Evolutionary conservation across 768 basidiomycete species (phyloP), one percentile per base, ranked within the genome.

Genomic region (Leccinum ochraceum): DNA sequence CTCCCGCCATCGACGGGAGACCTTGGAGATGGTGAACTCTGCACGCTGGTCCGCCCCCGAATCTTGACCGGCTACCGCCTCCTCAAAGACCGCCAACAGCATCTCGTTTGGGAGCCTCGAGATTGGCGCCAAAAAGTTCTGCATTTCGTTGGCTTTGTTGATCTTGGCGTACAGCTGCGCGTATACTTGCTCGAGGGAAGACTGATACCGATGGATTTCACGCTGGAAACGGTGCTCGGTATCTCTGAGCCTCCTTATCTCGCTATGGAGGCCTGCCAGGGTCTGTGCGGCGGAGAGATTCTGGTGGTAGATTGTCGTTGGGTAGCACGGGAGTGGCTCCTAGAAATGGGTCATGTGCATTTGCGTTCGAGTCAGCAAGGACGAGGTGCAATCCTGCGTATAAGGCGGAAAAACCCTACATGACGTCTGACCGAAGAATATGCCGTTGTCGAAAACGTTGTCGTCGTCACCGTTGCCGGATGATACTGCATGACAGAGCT

Each of bases 1-100:
- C 34, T 66, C 59, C 60, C 75, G 69, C 73, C 74, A 76, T 37
- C 72, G 66, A 44, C 66, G 75, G 24, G 71, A 74, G 11, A 76
- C 75, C 26, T 65, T 65, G 52, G 74, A 68, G 16, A 76, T 64
- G 51, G 56, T 58, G 4, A 61, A 72, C 48, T 73, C 72, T 16
- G 59, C 59, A 36, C 67, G 65, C 46, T 56, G 60, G 30, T 60
- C 69, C 5, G 49, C 63, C 26, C 61, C 53, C 1, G 66, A 50
- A 34, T 74, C 65, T 37, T 75, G 69, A 30, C 63, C 67, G 0
- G 51, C 60, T 14, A 74, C 71, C 8, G 68, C 70, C 52, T 73
- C 74, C 49, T 75, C 70, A 14, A 73, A 73, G 26, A 73, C 70
- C 9, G 63, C 60, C 8, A 75, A 63, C 9, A 75, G 28, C 53